These are phyloP conservation scores for Usnea hakonensis DNA, from an alignment of 495 filamentous ascomycete genomes.

Conservation along the genomic window DNA sequence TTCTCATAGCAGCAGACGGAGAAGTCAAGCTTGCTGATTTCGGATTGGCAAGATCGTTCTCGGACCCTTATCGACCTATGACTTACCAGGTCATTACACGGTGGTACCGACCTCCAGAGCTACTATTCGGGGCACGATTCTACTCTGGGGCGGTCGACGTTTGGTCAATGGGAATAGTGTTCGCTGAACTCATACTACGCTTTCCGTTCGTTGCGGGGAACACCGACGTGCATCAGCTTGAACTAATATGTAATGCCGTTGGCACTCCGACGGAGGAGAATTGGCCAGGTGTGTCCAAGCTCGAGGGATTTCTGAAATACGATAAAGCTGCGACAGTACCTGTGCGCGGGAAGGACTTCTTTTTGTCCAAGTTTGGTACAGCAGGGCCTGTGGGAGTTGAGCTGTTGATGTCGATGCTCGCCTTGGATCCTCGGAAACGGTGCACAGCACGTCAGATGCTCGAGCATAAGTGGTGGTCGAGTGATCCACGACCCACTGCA, in stretches of 20 bases:
- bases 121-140: constrained; percentile 80
- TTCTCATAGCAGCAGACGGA: constrained; percentile 86
- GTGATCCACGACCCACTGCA: constrained; percentile 71
- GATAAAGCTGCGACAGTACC: constrained; percentile 48
- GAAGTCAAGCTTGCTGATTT: constrained; percentile 97
- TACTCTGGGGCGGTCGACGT: constrained; percentile 90
- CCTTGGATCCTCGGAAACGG: constrained; percentile 75
- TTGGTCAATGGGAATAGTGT: constrained; percentile 90
- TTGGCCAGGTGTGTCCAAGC: constrained; percentile 82
- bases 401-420: constrained; percentile 76
- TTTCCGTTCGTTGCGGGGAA: constrained; percentile 72
- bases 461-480: constrained; percentile 78
- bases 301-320: constrained; percentile 65
- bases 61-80: constrained; percentile 83
- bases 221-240: constrained; percentile 71
- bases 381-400: constrained; percentile 77
- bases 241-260: constrained; percentile 71
- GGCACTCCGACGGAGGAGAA: constrained; percentile 90
- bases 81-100: constrained; percentile 91
- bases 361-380: constrained; percentile 62
- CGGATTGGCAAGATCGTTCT: constrained; percentile 80
- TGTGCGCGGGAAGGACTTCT: constrained; percentile 59
- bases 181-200: constrained; percentile 82
- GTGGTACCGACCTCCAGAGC: constrained; percentile 93
- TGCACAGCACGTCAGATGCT: constrained; percentile 68